phyloP scores from a whole-genome alignment of 306 rosid genomes.

The Gleditsia sinensis region DNA sequence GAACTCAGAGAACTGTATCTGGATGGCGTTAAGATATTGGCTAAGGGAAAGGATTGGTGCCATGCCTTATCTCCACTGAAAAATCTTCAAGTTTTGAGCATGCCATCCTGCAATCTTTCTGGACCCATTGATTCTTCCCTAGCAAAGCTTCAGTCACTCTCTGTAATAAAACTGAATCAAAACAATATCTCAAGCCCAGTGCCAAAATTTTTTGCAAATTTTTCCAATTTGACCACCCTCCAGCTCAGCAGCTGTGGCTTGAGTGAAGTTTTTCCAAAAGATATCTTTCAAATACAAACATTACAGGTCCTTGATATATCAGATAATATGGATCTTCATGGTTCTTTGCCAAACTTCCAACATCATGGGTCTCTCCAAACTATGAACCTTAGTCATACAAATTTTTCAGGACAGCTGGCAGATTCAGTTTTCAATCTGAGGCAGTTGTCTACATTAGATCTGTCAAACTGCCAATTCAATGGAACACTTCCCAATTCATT shows the following conservation, averaged over 20 bases:
- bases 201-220: slow-evolving; percentile 21
- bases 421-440: slow-evolving; percentile 16
- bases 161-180: background rate
- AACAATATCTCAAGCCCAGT: slow-evolving; percentile 29
- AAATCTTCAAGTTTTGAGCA: slow-evolving; percentile 30
- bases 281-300: slow-evolving; percentile 22
- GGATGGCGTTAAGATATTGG: slow-evolving; percentile 44
- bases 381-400: slow-evolving; percentile 15
- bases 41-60: slow-evolving; percentile 45
- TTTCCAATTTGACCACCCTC: slow-evolving; percentile 20
- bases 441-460: slow-evolving; percentile 30
- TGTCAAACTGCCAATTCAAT: slow-evolving; percentile 29
- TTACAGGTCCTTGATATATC: slow-evolving; percentile 32
- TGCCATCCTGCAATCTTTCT: slow-evolving; percentile 29
- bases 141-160: background rate
- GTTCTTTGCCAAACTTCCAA: slow-evolving; percentile 38
- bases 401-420: slow-evolving; percentile 37
- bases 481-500: slow-evolving; percentile 32
- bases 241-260: background rate
- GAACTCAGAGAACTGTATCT: slow-evolving; percentile 40
- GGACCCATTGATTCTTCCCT: slow-evolving; percentile 40
- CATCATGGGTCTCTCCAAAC: slow-evolving; percentile 22
- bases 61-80: slow-evolving; percentile 10
- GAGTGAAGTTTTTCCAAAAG: slow-evolving; percentile 23
- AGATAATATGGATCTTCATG: slow-evolving; percentile 21